Base-by-base conservation (phyloP, 2,329 filamentous ascomycete genomes). In the Ascochyta koolunga region DNA sequence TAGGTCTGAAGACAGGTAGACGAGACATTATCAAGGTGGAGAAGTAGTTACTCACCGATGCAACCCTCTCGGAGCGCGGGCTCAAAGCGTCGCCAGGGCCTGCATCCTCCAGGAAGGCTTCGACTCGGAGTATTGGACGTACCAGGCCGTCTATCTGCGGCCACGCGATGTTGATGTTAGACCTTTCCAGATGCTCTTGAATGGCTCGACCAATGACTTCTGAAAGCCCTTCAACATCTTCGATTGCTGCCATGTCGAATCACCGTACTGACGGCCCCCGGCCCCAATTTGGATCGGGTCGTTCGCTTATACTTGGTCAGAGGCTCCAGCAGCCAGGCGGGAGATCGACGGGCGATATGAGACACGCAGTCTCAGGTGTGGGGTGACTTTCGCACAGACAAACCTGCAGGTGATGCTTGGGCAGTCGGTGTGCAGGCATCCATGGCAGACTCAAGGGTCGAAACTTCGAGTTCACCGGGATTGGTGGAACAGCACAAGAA, bases 61-160 rank as follows among this genome's bases (percentile, higher is more conserved):
- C 66, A 31, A 72, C 56, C 35, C 54, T 62, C 32, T 67, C 61
- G 16, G 69, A 66, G 33, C 56, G 62, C 25, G 44, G 44, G 42
- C 38, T 53, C n/a, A 41, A 37, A 27, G 29, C 33, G 43, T 48
- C 61, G 10, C 33, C 43, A 13, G 46, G 56, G 22, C 51, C 50
- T 32, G 59, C 63, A 52, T 72, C 68, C 43, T 72, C 68, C 10
- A 72, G 52, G 33, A 71, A 72, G 22, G 70, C 68, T 39, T 72
- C 70, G 16, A 72, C 45, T 5, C 70, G 65, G 10, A 72, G 54
- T 15, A 69, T 59, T 3, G 69, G 69, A 22, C 56, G 64, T 19
- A 54, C 54, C 7, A 71, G 50, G 13, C 42, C 53, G 25, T 65
- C 61, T 21, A 66, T 58, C 24, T 65, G 64, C 19, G 66, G 66